Conservation (phyloP, 2,329 filamentous ascomycete genomes). For the Penicillium frequentans region DNA sequence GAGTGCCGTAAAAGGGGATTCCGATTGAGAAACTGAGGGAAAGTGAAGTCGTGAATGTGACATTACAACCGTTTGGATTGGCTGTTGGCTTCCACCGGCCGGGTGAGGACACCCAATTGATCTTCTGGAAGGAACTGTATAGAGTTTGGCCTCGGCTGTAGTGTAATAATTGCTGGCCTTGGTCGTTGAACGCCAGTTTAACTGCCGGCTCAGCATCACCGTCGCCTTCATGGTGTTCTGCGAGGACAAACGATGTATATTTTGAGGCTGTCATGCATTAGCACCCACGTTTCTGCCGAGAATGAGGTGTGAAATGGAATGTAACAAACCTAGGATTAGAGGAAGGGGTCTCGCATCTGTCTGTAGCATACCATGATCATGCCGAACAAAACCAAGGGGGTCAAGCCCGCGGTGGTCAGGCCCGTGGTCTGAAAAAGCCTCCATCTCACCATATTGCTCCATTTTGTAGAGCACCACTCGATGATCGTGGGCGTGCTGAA, state of each 20-base stretch:
- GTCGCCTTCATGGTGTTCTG: conserved; percentile 11
- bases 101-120: conserved; percentile 13
- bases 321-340: conserved; percentile 21
- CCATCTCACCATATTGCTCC: neutral
- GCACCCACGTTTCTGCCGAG: neutral
- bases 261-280: conserved; percentile 14
- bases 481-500: conserved; percentile 16
- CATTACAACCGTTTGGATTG: conserved; percentile 24
- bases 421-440: neutral
- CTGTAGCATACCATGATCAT: neutral
- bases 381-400: neutral
- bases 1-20: conserved; percentile 42
- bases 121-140: conserved; percentile 36
- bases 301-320: neutral
- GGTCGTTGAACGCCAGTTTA: conserved; percentile 38
- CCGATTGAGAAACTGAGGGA: conserved; percentile 37
- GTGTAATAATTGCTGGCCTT: conserved; percentile 36
- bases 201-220: conserved; percentile 21
- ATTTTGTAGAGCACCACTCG: conserved; percentile 34
- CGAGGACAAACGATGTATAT: conserved; percentile 20
- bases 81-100: conserved; percentile 17
- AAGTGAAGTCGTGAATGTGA: conserved; percentile 25
- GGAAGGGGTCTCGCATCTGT: neutral
- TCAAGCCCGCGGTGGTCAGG: neutral
- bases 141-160: conserved; percentile 33